These are phyloP conservation scores for Cladophialophora chaetospira DNA, from an alignment of 2,329 filamentous ascomycete species.

Conservation along the genomic window DNA sequence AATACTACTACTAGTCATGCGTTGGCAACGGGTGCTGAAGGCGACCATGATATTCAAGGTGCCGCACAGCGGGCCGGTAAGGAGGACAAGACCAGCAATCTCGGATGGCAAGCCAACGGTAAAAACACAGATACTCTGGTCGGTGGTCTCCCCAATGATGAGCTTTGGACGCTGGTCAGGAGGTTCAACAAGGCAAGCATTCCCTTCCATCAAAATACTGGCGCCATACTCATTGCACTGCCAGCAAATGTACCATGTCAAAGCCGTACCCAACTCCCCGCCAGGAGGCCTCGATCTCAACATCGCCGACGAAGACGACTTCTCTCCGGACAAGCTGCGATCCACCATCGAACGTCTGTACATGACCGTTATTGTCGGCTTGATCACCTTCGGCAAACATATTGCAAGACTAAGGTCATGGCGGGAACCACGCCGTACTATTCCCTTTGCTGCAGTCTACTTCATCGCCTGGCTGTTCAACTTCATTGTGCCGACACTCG, in stretches of 20 bases:
- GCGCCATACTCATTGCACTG: slow-evolving; percentile 32
- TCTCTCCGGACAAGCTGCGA: slow-evolving; percentile 79
- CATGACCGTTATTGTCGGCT: slow-evolving; percentile 71
- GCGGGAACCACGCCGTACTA: slow-evolving; percentile 70
- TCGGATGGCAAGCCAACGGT: slow-evolving; percentile 63
- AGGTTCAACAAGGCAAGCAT: slow-evolving; percentile 69
- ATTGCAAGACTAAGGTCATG: slow-evolving; percentile 76
- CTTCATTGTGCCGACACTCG: slow-evolving; percentile 64
- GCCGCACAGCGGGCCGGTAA: slow-evolving; percentile 49
- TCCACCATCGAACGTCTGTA: slow-evolving; percentile 78
- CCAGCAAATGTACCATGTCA: slow-evolving; percentile 70
- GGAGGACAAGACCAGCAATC: slow-evolving; percentile 61
- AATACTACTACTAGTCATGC: slow-evolving; percentile 47
- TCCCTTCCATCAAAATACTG: not conserved
- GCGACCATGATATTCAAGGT: slow-evolving; percentile 49
- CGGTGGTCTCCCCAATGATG: slow-evolving; percentile 69
- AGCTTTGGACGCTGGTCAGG: slow-evolving; percentile 70
- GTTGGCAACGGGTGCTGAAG: slow-evolving; percentile 47
- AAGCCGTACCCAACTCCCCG: slow-evolving; percentile 61
- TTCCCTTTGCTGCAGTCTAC: slow-evolving; percentile 64
- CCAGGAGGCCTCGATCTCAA: slow-evolving; percentile 76
- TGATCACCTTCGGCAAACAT: slow-evolving; percentile 71
- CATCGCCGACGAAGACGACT: slow-evolving; percentile 79
- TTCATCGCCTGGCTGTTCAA: slow-evolving; percentile 71
- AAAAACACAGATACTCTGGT: slow-evolving; percentile 63